Conservation (phyloP, 2,329 filamentous ascomycete species). For the Arthrobotrys pseudoclavata region DNA sequence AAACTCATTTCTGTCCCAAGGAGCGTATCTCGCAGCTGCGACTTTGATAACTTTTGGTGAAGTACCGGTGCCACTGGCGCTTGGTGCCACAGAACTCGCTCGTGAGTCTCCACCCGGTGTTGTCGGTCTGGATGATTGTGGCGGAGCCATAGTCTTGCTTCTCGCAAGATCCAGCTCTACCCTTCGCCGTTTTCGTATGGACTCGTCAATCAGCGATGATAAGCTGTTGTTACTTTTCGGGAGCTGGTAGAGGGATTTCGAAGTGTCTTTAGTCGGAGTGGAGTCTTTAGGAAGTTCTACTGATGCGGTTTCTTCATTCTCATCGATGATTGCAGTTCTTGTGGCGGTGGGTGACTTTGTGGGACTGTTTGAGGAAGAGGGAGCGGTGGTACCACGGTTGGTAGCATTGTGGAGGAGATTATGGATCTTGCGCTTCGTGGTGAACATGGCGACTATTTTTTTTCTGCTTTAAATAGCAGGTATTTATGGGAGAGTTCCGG, state of each 20-base stretch:
- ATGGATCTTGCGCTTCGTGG: slow-evolving; percentile 59
- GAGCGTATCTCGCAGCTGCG: slow-evolving; percentile 77
- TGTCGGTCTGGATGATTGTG: slow-evolving; percentile 28
- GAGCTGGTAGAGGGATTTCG: slow-evolving; percentile 52
- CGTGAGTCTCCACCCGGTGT: slow-evolving; percentile 41
- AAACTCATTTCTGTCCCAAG: slow-evolving; percentile 86
- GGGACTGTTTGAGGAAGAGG: not conserved
- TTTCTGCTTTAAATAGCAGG: slow-evolving; percentile 22
- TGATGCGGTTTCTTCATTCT: slow-evolving; percentile 21
- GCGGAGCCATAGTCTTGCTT: slow-evolving; percentile 26
- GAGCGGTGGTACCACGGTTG: slow-evolving; percentile 32
- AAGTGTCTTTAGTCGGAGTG: slow-evolving; percentile 10
- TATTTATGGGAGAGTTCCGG: slow-evolving; percentile 15
- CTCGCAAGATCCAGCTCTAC: slow-evolving; percentile 37
- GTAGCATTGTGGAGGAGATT: slow-evolving; percentile 61
- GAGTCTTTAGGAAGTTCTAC: slow-evolving; percentile 24
- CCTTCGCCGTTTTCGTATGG: slow-evolving; percentile 50
- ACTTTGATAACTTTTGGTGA: slow-evolving; percentile 58
- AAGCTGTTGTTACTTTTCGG: slow-evolving; percentile 44
- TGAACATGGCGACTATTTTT: slow-evolving; percentile 39
- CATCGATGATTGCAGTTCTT: not conserved
- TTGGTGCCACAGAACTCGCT: slow-evolving; percentile 41
- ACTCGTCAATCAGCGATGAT: slow-evolving; percentile 56
- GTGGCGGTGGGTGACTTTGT: slow-evolving; percentile 24
- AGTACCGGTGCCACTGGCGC: slow-evolving; percentile 3